Conservation (phyloP, 1,139 yeast genomes). For the Zygoascus meyerae region DNA sequence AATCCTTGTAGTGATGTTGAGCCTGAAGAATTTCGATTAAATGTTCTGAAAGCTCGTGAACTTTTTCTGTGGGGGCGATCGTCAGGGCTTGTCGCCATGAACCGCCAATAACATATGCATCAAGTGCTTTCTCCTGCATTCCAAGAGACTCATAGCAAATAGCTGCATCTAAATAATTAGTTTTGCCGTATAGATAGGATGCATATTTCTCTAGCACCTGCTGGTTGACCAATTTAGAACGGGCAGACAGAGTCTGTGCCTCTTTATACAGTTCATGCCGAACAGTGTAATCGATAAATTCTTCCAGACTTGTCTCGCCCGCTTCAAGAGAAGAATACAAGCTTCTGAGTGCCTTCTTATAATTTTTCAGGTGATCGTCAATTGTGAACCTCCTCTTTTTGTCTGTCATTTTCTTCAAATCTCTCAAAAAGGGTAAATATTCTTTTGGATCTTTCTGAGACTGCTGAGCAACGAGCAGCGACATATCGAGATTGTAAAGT, state of each 20-base stretch:
- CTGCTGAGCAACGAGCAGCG: conserved; percentile 85
- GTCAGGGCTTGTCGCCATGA: conserved; percentile 84
- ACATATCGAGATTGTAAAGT: conserved; percentile 71
- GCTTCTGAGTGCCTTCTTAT: conserved; percentile 63
- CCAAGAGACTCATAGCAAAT: conserved; percentile 66
- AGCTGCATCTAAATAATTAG: conserved; percentile 62
- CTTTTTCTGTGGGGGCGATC: conserved; percentile 35
- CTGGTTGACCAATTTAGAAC: conserved; percentile 47
- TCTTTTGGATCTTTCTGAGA: conserved; percentile 98
- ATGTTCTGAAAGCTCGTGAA: conserved; percentile 44
- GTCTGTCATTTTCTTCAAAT: conserved; percentile 61
- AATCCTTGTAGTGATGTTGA: conserved; percentile 69
- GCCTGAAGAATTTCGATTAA: conserved; percentile 58
- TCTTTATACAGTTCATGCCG: conserved; percentile 66
- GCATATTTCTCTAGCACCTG: conserved; percentile 60
- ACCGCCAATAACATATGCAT: conserved; percentile 60
- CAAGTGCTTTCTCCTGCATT: conserved; percentile 54
- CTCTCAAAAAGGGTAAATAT: conserved; percentile 85
- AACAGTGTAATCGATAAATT: conserved; percentile 63
- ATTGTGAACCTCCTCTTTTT: conserved; percentile 67
- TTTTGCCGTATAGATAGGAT: conserved; percentile 46
- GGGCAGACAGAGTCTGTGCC: conserved; percentile 60
- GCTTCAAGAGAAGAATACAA: conserved; percentile 43
- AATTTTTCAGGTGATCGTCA: conserved; percentile 68
- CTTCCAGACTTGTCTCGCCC: conserved; percentile 42